Base-by-base conservation (phyloP, 805 yeast genomes). In the Danielia reshetovae region DNA sequence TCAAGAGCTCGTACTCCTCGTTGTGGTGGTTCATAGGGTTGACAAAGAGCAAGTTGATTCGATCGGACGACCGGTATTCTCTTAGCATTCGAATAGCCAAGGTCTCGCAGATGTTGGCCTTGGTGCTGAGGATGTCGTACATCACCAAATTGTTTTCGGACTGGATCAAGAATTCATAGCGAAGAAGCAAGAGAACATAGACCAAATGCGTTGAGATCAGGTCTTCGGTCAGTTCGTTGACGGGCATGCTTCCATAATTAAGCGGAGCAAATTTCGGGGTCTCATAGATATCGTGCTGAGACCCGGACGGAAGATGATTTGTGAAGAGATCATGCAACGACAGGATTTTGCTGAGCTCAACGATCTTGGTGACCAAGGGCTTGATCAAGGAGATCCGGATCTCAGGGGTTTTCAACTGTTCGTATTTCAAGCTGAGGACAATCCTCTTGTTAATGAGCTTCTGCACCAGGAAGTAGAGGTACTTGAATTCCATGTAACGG, bases 101-200 rank as follows among this genome's bases (percentile, higher is more conserved):
- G n/a, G 72, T 46, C 50, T 75, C 81, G 46, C 81, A 75, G 4
- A 74, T 59, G 36, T 57, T 65, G 22, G 79, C 68, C 34, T 76
- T 65, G 3, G 80, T 72, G 10, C 38, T 38, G 33, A 65, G 49
- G 29, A 65, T 48, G 25, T 66, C 72, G 38, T 47, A 63, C 37
- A 55, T 46, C 12, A 65, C 56, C 38, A 64, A 48, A 38, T 66
- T 62, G 42, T 57, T 57, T 31, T 65, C 66, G 4, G 64, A 52
- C 40, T 66, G 72, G 22, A 65, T 62, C 32, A 55, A 42, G 39
- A 54, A 66, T 46, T 66, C 72, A 35, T 64, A 63, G 28, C 63
- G 43, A 15, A 66, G 39, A 13, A 66, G 47, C 28, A 66, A 45
- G 5, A 66, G 46, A 4, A 63, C 57, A 33, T 59, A 63, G 2